A percentile compares a stretch with the other conserved stretches of the same genome.
Evolutionary conservation across 1,139 yeast genomes (phyloP).

Genomic region (Hansenula sp.): DNA sequence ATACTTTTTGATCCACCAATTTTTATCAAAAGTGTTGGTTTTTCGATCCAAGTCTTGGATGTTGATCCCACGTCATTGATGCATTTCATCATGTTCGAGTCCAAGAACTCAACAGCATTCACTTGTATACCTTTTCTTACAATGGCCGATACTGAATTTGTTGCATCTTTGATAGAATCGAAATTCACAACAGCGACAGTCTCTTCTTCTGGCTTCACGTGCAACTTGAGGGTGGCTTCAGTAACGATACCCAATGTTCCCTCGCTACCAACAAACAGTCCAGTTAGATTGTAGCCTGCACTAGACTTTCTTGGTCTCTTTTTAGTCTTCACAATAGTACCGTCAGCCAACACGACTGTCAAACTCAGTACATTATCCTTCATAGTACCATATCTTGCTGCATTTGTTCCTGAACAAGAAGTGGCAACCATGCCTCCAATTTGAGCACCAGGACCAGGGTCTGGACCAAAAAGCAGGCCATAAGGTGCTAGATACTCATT

Average conservation of each 20-base stretch:
- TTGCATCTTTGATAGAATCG: conserved; percentile 48
- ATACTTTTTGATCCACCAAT: conserved; percentile 52
- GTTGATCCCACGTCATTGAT: conserved; percentile 41
- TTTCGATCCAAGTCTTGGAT: conserved; percentile 44
- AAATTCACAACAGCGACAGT: conserved; percentile 66
- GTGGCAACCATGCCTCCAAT: conserved; percentile 71
- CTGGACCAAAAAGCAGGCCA: conserved; percentile 51
- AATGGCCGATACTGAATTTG: conserved; percentile 52
- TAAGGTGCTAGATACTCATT: conserved; percentile 39
- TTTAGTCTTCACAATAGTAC: conserved; percentile 60
- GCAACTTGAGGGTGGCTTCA: conserved; percentile 64
- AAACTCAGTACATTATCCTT: conserved; percentile 55
- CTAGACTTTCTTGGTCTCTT: conserved; percentile 71
- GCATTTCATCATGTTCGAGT: conserved; percentile 51
- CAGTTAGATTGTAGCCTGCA: conserved; percentile 73
- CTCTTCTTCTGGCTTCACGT: conserved; percentile 59
- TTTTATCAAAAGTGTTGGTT: conserved; percentile 61
- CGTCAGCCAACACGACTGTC: conserved; percentile 68
- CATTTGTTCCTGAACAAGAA: conserved; percentile 71
- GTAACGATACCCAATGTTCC: conserved; percentile 77
- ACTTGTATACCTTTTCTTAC: conserved; percentile 51
- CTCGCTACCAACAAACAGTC: conserved; percentile 66
- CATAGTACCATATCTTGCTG: conserved; percentile 68
- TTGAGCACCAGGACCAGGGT: conserved; percentile 76
- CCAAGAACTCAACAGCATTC: conserved; percentile 63